Conservation (phyloP, 345 rosid species). For the Rhizophora mangle region DNA sequence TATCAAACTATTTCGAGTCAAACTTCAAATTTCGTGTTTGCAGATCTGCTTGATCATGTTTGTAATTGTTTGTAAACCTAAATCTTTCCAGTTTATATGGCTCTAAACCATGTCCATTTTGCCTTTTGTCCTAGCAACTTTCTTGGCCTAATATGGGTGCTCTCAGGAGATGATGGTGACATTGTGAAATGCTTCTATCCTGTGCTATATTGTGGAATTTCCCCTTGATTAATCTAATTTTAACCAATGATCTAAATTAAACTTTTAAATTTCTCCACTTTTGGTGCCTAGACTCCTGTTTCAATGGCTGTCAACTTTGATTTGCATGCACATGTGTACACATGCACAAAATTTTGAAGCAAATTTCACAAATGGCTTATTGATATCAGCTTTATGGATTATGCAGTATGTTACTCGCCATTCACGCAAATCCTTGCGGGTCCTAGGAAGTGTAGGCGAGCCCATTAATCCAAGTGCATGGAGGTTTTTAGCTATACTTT, state of each 20-base stretch:
- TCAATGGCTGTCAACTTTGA: not conserved
- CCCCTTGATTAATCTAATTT: not conserved
- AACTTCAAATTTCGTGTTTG: not conserved
- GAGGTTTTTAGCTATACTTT: slow-evolving; percentile 54
- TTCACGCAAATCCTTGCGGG: slow-evolving; percentile 88
- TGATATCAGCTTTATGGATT: slow-evolving; percentile 26
- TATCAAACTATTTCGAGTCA: not conserved
- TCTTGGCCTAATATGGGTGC: not conserved
- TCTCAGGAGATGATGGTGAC: not conserved
- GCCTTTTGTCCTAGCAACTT: slow-evolving; percentile 5
- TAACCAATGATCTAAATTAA: not conserved
- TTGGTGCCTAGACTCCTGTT: not conserved
- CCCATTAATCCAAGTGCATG: slow-evolving; percentile 99
- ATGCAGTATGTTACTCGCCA: slow-evolving; percentile 73
- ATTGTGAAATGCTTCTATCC: slow-evolving; percentile 6
- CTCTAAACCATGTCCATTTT: not conserved
- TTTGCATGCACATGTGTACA: not conserved
- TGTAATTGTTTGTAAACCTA: not conserved
- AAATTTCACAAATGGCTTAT: not conserved
- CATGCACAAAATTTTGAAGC: not conserved
- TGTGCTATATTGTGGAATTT: slow-evolving; percentile 2
- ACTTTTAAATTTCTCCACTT: not conserved
- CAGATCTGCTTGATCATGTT: not conserved
- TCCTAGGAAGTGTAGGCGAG: slow-evolving; percentile 99
- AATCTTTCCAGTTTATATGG: not conserved